Base-by-base conservation (phyloP, 345 rosid genomes). In the Gossypium turneri region DNA sequence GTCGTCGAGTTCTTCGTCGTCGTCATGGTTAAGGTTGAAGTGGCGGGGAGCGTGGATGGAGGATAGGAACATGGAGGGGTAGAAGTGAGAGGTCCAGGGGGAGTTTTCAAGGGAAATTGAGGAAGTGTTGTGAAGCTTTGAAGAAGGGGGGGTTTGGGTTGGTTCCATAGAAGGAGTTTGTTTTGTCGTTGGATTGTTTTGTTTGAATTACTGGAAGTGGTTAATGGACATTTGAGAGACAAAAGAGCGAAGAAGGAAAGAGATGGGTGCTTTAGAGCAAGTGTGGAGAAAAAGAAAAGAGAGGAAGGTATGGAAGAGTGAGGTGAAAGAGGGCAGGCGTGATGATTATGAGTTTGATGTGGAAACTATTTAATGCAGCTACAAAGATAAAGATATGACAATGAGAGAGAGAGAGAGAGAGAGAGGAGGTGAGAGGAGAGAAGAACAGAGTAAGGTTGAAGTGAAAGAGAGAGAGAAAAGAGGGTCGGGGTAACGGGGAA, bases 171-270 rank as follows among this genome's bases (percentile, higher is more conserved):
- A 66, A 24, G 51, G 58, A 16, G 2, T 17, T 29, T 19, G 53
- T 11, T 13, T 25, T 60, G n/a, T 73, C 34, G 73, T 66, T 50
- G 59, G 12, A 16, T 3, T 72, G 77, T 16, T 81, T 79, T 20
- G 55, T 79, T 16, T 80, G 12, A 4, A 56, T 56, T 88, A 81
- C 85, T 84, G 76, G 61, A 83, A 80, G 34, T 83, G 88, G 80
- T 85, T 85, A 67, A 85, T 78, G 76, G 90, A 81, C 93, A 87
- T 87, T 63, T 50, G 74, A 67, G 74, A 79, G 70, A 74, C 60
- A 72, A 72, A 57, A 65, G 29, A 34, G 67, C 45, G 56, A 20
- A 71, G 73, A 17, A 74, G 71, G 67, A 63, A 27, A 29, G 51
- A 59, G 22, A 15, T 43, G 48, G 29, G 55, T 2, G 41, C n/a